A percentile compares a stretch with the other conserved stretches of the same genome.
phyloP scores from a whole-genome alignment of 2,329 filamentous ascomycete genomes.

The Plectosphaerella sp. region DNA sequence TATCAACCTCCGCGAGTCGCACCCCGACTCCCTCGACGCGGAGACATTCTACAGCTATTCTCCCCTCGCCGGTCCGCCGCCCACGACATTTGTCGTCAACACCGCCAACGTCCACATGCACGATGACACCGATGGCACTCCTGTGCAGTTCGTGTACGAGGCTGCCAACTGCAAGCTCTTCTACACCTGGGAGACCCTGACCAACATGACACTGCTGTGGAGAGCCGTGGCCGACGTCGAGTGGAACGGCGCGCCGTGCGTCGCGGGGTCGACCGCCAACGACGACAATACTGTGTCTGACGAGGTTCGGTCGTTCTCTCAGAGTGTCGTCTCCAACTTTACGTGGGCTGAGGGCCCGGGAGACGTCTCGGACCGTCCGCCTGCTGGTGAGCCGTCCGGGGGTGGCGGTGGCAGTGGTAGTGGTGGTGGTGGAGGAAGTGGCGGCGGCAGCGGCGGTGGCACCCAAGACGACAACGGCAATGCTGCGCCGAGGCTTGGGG shows the following conservation, averaged over 20 bases:
- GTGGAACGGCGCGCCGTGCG: slow-evolving; percentile 10
- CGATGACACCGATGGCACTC: slow-evolving; percentile 18
- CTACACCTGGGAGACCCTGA: slow-evolving; percentile 49
- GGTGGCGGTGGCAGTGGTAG: neutral
- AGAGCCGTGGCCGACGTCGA: slow-evolving; percentile 29
- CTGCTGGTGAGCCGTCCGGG: neutral
- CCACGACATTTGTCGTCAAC: slow-evolving; percentile 8
- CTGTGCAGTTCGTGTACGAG: slow-evolving; percentile 58
- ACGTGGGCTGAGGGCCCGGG: slow-evolving; percentile 7
- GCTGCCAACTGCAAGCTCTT: slow-evolving; percentile 58
- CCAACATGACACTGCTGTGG: slow-evolving; percentile 50
- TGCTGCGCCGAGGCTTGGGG: slow-evolving; percentile 2
- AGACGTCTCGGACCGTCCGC: slow-evolving; percentile 1
- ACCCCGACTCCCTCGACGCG: slow-evolving; percentile 4
- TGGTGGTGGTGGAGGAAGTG: neutral
- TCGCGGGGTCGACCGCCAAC: slow-evolving; percentile 9
- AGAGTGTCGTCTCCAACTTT: slow-evolving; percentile 6
- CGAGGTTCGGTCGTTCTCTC: slow-evolving; percentile 2
- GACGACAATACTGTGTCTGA: slow-evolving; percentile 5
- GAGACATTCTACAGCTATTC: slow-evolving; percentile 4
- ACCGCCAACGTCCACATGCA: slow-evolving; percentile 15
- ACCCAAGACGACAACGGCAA: slow-evolving; percentile 1
- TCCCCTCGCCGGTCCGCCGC: slow-evolving; percentile 4
- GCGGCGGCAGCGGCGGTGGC: neutral
- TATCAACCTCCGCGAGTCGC: neutral